Evolutionary conservation across 2,329 filamentous ascomycete species (phyloP).

Genomic region (Rutstroemia sp.): DNA sequence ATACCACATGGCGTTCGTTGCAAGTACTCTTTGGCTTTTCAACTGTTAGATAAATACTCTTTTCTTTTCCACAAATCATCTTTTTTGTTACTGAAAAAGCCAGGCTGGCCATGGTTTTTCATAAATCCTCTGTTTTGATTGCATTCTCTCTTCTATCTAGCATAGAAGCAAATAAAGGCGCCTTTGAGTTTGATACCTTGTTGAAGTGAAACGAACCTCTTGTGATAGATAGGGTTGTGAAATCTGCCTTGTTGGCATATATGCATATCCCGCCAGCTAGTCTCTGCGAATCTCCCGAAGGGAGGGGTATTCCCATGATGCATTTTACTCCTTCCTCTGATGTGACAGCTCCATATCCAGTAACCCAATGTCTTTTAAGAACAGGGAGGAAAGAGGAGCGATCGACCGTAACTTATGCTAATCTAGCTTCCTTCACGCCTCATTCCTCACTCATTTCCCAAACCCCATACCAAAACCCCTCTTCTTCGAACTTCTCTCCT

Average conservation of each 20-base stretch:
- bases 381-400: not conserved
- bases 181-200: not conserved
- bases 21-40: not conserved
- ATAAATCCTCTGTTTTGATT: not conserved
- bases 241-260: not conserved
- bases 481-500: constrained; percentile 48
- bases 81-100: not conserved
- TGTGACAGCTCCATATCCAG: not conserved
- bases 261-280: not conserved
- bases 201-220: not conserved
- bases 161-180: not conserved
- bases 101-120: not conserved
- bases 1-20: constrained; percentile 9
- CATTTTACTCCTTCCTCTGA: not conserved
- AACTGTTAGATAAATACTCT: not conserved
- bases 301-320: not conserved
- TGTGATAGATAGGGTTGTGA: not conserved
- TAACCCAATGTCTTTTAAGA: not conserved
- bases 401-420: not conserved
- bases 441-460: constrained; percentile 3
- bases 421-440: too few species aligned
- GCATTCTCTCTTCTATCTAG: not conserved
- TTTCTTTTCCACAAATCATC: not conserved
- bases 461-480: constrained; percentile 28
- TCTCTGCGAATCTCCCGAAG: not conserved